These are phyloP conservation scores for Geoglossum glabrum DNA, from an alignment of 495 filamentous ascomycete genomes.

Conservation along the genomic window DNA sequence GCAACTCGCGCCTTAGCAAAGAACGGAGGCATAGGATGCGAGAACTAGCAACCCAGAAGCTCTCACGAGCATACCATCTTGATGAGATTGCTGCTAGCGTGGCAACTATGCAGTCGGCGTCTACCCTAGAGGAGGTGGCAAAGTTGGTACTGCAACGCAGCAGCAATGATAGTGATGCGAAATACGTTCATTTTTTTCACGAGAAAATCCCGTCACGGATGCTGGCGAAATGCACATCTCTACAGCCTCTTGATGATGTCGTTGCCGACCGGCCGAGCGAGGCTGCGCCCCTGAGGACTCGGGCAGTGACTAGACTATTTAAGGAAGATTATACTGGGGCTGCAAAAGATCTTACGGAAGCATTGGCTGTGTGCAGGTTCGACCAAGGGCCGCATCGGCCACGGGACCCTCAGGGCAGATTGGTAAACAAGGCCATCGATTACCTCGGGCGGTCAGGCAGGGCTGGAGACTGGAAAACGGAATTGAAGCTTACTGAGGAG, in stretches of 20 bases:
- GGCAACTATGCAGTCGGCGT: slow-evolving; percentile 62
- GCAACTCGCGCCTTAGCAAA: slow-evolving; percentile 45
- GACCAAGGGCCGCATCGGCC: slow-evolving; percentile 18
- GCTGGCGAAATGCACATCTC: slow-evolving; percentile 49
- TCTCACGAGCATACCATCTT: slow-evolving; percentile 51
- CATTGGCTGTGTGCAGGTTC: slow-evolving; percentile 37
- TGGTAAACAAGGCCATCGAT: background rate
- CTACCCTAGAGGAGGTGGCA: slow-evolving; percentile 62
- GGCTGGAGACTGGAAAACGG: slow-evolving; percentile 19
- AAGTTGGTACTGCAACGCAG: slow-evolving; percentile 46
- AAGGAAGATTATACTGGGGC: slow-evolving; percentile 54
- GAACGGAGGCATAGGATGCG: slow-evolving; percentile 58
- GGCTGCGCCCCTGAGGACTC: slow-evolving; percentile 43
- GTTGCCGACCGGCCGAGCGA: slow-evolving; percentile 39
- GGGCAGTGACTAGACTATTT: slow-evolving; percentile 52
- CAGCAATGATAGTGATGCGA: slow-evolving; percentile 41
- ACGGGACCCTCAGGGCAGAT: background rate
- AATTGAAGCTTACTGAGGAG: slow-evolving; percentile 39
- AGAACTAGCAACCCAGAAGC: slow-evolving; percentile 54
- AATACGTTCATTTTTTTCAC: slow-evolving; percentile 75
- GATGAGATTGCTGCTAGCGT: slow-evolving; percentile 69
- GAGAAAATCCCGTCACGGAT: slow-evolving; percentile 66
- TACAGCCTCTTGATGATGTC: slow-evolving; percentile 42
- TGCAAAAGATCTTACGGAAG: slow-evolving; percentile 42
- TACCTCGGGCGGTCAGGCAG: slow-evolving; percentile 3